Base-by-base conservation (phyloP, 2,329 filamentous ascomycete species). In the Pseudogymnoascus sp. region DNA sequence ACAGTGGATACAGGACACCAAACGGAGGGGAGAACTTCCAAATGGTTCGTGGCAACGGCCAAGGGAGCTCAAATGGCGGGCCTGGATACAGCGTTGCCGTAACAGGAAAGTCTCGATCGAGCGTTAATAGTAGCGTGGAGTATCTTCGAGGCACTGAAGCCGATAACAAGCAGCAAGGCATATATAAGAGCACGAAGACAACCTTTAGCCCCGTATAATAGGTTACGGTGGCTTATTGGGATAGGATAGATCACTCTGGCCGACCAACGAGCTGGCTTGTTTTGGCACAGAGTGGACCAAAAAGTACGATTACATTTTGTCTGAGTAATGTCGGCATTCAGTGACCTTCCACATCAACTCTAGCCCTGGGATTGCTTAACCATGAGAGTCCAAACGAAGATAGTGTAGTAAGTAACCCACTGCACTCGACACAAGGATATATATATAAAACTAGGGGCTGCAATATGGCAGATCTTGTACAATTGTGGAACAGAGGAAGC, bases 161-260 rank as follows among this genome's bases (percentile, higher is more conserved):
- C 27, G 48, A 55, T 10, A 55, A 33, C 29, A 55, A 33, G 48
- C 48, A 55, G 29, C 9, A 55, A 8, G 48, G 48, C 27, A 55
- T 55, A 55, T 55, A 55, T 33, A 55, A 55, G 29, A 55, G 27
- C 48, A 55, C 48, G n/a, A 55, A 55, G 29, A 55, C 27, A 27
- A 55, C 48, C 3, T 55, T 55, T n/a, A 55, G 29, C 48, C 48
- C 48, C 5, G 48, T 55, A 55, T 55, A 33, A 33, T 18, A 55
- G 29, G 48, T 5, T 31, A 55, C 4, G 4, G n/a, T 33, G 27
- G n/a, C 10, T 33, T 31, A 33, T 55, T 33, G n/a, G 27, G 33
- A 33, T 21, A 12, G 1, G 27, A 55, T 33, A 33, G 9, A 33
- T 33, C 12, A 33, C 33, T 33, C 29, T 55, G 9, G 48, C 9